Conservation (phyloP, 306 rosid genomes). For the Medicago ruthenica region DNA sequence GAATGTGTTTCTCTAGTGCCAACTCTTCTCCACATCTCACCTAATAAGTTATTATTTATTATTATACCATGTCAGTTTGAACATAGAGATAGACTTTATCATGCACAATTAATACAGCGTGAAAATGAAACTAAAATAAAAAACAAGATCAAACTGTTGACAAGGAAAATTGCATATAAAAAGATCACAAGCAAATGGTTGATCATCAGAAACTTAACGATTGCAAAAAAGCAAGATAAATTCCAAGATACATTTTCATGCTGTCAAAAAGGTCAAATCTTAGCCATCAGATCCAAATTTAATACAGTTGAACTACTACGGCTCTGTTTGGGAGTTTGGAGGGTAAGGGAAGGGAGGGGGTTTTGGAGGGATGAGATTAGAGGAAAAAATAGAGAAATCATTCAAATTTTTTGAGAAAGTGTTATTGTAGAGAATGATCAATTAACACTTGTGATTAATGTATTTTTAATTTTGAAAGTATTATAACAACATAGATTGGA, state of each 20-base stretch:
- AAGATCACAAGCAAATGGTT: conserved; percentile 10
- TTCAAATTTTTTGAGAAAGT: too few relatives aligned
- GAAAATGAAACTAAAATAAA: conserved; percentile 33
- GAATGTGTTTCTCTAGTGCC: conserved; percentile 25
- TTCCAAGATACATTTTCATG: conserved; percentile 1
- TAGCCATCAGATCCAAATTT: conserved; percentile 23
- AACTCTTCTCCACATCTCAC: conserved; percentile 30
- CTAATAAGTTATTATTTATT: background rate
- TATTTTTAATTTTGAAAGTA: too few relatives aligned
- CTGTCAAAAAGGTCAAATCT: conserved; percentile 19
- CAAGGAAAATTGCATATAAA: background rate
- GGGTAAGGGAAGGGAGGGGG: too few relatives aligned
- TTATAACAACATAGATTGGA: too few relatives aligned
- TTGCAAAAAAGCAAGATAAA: conserved; percentile 15
- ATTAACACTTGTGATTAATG: too few relatives aligned
- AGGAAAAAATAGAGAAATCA: too few relatives aligned
- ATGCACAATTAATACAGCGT: conserved; percentile 34
- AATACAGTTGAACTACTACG: conserved; percentile 13
- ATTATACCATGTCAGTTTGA: conserved; percentile 16
- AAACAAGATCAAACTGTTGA: conserved; percentile 32
- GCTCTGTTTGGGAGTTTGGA: too few relatives aligned
- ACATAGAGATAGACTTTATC: conserved; percentile 28
- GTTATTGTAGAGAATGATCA: too few relatives aligned
- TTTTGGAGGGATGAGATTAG: too few relatives aligned
- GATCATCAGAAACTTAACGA: conserved; percentile 4